These are phyloP conservation scores for Malus hybrid DNA, from an alignment of 331 rosid genomes.

Conservation along the genomic window DNA sequence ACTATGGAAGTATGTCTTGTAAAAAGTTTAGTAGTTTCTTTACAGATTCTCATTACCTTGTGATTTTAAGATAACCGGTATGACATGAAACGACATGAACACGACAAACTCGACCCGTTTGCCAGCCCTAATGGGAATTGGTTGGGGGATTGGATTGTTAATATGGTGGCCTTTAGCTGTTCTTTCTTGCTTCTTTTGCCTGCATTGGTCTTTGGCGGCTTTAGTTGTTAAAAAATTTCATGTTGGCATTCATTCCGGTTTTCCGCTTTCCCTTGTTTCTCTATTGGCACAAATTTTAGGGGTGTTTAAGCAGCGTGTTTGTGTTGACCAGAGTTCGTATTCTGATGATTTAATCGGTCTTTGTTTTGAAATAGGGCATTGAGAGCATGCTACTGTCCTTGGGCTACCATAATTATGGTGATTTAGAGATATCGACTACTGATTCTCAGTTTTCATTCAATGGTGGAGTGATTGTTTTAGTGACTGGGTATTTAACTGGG, in stretches of 20 bases:
- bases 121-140: too few relatives aligned
- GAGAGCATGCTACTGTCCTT: constrained; percentile 43
- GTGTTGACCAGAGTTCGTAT: background rate
- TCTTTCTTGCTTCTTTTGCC: background rate
- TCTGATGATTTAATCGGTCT: background rate
- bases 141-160: background rate
- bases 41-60: background rate
- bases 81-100: too few relatives aligned
- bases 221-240: background rate
- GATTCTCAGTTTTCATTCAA: constrained; percentile 59
- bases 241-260: background rate
- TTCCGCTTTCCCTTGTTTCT: background rate
- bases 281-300: background rate
- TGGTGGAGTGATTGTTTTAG: constrained; percentile 60
- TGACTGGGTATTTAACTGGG: constrained; percentile 60
- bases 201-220: background rate
- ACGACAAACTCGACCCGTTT: too few relatives aligned
- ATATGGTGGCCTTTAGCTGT: background rate
- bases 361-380: constrained; percentile 42
- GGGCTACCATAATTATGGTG: constrained; percentile 23
- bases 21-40: background rate
- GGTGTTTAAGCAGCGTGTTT: background rate
- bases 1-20: constrained; percentile 35
- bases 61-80: too few relatives aligned
- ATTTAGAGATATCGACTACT: constrained; percentile 49